Percentiles rank a stretch among this genome's conserved stretches.
These are phyloP conservation scores for Aspergillus floridensis DNA, from an alignment of 2,329 filamentous ascomycete species.

Conservation along the genomic window DNA sequence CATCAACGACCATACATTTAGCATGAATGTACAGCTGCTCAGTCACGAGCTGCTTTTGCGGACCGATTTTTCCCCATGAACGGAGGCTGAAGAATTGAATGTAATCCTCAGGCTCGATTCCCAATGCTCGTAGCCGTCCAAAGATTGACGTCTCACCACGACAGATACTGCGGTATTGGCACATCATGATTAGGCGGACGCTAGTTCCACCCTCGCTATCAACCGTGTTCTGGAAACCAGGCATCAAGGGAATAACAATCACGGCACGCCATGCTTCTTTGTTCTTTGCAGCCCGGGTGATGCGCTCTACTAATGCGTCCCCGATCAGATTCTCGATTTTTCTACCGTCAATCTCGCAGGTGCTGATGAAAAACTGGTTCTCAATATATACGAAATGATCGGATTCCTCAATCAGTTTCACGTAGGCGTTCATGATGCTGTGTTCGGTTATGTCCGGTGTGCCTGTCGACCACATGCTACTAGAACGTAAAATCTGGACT, in stretches of 20 bases:
- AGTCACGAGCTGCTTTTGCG: slow-evolving; percentile 77
- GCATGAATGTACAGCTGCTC: slow-evolving; percentile 98
- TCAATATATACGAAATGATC: slow-evolving; percentile 99
- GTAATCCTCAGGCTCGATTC: slow-evolving; percentile 90
- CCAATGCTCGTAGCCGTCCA: slow-evolving; percentile 71
- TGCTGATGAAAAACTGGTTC: slow-evolving; percentile 97
- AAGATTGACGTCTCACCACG: slow-evolving; percentile 91
- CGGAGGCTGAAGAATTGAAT: slow-evolving; percentile 92
- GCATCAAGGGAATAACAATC: slow-evolving; percentile 90
- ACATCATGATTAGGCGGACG: slow-evolving; percentile 92
- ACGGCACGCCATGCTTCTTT: slow-evolving; percentile 87
- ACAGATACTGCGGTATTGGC: slow-evolving; percentile 94
- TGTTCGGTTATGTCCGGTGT: slow-evolving; percentile 79
- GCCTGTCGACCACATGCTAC: slow-evolving; percentile 86
- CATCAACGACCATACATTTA: slow-evolving; percentile 94
- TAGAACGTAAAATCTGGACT: slow-evolving; percentile 90
- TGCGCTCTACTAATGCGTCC: slow-evolving; percentile 88
- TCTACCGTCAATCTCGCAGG: slow-evolving; percentile 80
- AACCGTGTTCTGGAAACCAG: slow-evolving; percentile 97
- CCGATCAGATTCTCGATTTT: slow-evolving; percentile 92
- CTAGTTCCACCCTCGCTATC: slow-evolving; percentile 92
- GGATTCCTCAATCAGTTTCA: slow-evolving; percentile 90
- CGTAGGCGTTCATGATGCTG: slow-evolving; percentile 93
- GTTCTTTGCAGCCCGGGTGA: slow-evolving; percentile 77
- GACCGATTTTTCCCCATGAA: slow-evolving; percentile 87